A percentile compares a stretch with the other conserved stretches of the same genome.
Conservation (phyloP, 208 protist genomes). For the Trypanosoma vivax region DNA sequence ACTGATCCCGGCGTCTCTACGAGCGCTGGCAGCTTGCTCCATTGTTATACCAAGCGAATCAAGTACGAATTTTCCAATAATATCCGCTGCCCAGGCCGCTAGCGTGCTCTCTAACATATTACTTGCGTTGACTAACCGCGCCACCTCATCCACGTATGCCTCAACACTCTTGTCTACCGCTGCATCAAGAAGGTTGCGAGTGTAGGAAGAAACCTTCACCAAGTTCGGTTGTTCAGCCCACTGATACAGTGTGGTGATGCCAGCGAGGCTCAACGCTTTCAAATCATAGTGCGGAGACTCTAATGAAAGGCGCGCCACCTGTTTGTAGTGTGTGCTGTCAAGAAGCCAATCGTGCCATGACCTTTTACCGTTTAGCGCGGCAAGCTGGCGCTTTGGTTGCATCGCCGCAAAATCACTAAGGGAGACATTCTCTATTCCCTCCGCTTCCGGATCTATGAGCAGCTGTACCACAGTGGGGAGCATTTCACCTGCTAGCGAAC, state of each 20-base stretch:
- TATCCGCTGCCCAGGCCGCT: constrained; percentile 51
- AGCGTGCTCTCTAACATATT: constrained; percentile 31
- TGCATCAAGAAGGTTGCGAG: constrained; percentile 65
- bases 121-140: constrained; percentile 52
- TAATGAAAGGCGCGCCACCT: constrained; percentile 45
- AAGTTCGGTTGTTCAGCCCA: constrained; percentile 72
- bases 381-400: constrained; percentile 70
- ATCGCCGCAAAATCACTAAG: constrained; percentile 67
- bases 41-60: constrained; percentile 55
- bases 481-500: constrained; percentile 33
- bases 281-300: constrained; percentile 61
- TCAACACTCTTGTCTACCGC: constrained; percentile 68
- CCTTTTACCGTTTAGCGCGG: constrained; percentile 48
- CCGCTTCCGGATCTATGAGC: constrained; percentile 62
- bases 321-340: constrained; percentile 64
- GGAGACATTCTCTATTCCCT: constrained; percentile 61
- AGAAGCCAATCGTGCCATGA: constrained; percentile 71
- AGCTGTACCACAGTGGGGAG: constrained; percentile 64
- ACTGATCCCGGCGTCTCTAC: neutral
- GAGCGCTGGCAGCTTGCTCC: constrained; percentile 42
- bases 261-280: constrained; percentile 54
- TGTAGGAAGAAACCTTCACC: constrained; percentile 65
- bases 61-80: constrained; percentile 69
- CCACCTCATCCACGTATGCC: constrained; percentile 62
- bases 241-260: constrained; percentile 70